A percentile compares a stretch with the other conserved stretches of the same genome.
These are phyloP conservation scores for Colletotrichum sidae DNA, from an alignment of 2,329 filamentous ascomycete species.

Conservation along the genomic window DNA sequence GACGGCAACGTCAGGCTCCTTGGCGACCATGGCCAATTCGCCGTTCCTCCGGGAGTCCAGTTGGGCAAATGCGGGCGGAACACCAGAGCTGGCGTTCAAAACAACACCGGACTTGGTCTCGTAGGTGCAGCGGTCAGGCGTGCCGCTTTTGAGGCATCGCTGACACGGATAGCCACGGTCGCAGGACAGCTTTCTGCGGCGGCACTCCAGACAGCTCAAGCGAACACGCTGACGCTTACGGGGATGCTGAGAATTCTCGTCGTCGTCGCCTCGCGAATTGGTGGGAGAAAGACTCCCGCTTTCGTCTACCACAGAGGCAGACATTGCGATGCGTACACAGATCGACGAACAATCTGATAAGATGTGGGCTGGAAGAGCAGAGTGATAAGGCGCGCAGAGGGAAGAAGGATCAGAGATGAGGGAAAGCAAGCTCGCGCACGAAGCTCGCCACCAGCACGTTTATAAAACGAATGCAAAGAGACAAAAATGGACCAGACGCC, in stretches of 20 bases:
- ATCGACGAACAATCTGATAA: too few species aligned
- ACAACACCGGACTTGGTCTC: constrained; percentile 66
- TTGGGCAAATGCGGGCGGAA: constrained; percentile 56
- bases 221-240: constrained; percentile 70
- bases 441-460: constrained; percentile 28
- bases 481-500: constrained; percentile 32
- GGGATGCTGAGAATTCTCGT: constrained; percentile 49
- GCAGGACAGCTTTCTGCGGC: constrained; percentile 70
- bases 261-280: constrained; percentile 39
- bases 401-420: constrained; percentile 31
- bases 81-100: constrained; percentile 59
- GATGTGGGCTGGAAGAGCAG: not conserved
- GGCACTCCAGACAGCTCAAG: constrained; percentile 70
- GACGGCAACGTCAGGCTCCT: constrained; percentile 50
- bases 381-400: not conserved
- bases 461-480: constrained; percentile 36
- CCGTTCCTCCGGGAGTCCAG: constrained; percentile 51
- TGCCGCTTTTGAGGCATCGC: constrained; percentile 72
- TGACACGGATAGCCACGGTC: constrained; percentile 72
- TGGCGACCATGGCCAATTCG: constrained; percentile 48
- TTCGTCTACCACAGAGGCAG: constrained; percentile 43
- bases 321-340: constrained; percentile 21
- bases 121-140: constrained; percentile 69
- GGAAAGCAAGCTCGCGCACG: constrained; percentile 13
- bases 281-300: constrained; percentile 32